Evolutionary conservation across 352 stramenopile genomes (phyloP).

Genomic region (Phytophthora melonis): DNA sequence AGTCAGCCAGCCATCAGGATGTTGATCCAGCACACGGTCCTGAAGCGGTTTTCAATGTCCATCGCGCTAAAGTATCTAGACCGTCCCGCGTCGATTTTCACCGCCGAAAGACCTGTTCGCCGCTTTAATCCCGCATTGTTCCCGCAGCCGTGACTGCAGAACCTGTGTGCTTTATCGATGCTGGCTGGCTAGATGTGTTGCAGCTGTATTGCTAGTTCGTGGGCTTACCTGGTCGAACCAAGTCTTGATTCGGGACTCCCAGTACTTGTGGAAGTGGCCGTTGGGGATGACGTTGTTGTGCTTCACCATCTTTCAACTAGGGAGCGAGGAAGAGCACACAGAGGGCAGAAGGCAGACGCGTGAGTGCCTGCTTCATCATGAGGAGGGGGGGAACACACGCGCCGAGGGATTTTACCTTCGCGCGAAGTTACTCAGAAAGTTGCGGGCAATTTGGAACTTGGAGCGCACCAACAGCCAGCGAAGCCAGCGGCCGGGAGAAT

Average conservation of each 20-base stretch:
- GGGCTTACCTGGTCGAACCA: slow-evolving; percentile 94
- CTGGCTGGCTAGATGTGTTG: slow-evolving; percentile 14
- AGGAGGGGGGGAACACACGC: not conserved
- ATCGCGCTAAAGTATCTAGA: slow-evolving; percentile 10
- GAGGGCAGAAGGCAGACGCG: slow-evolving; percentile 3
- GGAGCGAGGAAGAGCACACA: slow-evolving; percentile 19
- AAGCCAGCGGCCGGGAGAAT: slow-evolving; percentile 50
- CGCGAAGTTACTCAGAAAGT: slow-evolving; percentile 85
- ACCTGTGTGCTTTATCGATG: slow-evolving; percentile 1
- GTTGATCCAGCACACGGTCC: not conserved
- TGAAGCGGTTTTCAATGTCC: not conserved
- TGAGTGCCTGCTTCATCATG: not conserved
- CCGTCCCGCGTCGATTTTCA: not conserved
- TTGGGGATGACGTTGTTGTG: slow-evolving; percentile 99
- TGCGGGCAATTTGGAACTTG: slow-evolving; percentile 93
- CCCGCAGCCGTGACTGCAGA: not conserved
- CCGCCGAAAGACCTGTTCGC: too few species aligned
- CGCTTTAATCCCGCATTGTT: too few species aligned
- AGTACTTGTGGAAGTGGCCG: slow-evolving; percentile 99
- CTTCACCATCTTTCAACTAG: slow-evolving; percentile 96
- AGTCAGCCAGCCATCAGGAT: slow-evolving; percentile 16
- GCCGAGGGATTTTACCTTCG: slow-evolving; percentile 61
- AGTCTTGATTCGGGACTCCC: slow-evolving; percentile 96
- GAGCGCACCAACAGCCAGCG: slow-evolving; percentile 47
- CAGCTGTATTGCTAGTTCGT: not conserved